Evolutionary conservation across 306 rosid genomes (phyloP).

Genomic region (Adenanthera pavonina): DNA sequence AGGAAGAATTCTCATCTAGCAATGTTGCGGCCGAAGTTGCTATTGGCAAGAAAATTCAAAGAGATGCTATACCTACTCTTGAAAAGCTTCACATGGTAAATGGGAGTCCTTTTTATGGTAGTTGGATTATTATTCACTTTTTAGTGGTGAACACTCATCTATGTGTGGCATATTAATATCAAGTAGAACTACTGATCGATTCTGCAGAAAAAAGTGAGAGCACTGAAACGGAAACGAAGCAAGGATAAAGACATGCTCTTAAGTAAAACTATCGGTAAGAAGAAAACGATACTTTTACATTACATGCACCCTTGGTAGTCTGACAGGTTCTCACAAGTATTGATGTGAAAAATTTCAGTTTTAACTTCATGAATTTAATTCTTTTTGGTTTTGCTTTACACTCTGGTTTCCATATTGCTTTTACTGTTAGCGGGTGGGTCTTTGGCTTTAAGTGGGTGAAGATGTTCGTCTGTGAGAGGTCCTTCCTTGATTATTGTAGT

Average conservation of each 20-base stretch:
- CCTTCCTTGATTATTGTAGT: background rate
- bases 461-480: no score
- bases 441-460: no score
- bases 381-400: no score
- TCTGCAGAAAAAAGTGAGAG: conserved; percentile 67
- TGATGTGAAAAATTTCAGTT: background rate
- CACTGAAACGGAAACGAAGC: conserved; percentile 57
- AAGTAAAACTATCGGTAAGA: conserved; percentile 61
- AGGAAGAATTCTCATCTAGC: conserved; percentile 55
- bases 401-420: background rate
- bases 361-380: background rate
- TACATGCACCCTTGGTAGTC: conserved; percentile 9
- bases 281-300: conserved; percentile 6
- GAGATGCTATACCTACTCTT: conserved; percentile 71
- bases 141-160: conserved; percentile 14
- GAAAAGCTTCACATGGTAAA: conserved; percentile 71
- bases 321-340: background rate
- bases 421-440: background rate
- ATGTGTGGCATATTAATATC: conserved; percentile 17
- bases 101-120: conserved; percentile 20
- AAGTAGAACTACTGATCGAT: conserved; percentile 21
- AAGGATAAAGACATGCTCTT: conserved; percentile 54
- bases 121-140: conserved; percentile 10
- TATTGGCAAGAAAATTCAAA: conserved; percentile 61
- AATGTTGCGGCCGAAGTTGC: conserved; percentile 24